A percentile compares a stretch with the other conserved stretches of the same genome.
phyloP scores from a whole-genome alignment of 495 filamentous ascomycete genomes.

The Trichoderma virens region DNA sequence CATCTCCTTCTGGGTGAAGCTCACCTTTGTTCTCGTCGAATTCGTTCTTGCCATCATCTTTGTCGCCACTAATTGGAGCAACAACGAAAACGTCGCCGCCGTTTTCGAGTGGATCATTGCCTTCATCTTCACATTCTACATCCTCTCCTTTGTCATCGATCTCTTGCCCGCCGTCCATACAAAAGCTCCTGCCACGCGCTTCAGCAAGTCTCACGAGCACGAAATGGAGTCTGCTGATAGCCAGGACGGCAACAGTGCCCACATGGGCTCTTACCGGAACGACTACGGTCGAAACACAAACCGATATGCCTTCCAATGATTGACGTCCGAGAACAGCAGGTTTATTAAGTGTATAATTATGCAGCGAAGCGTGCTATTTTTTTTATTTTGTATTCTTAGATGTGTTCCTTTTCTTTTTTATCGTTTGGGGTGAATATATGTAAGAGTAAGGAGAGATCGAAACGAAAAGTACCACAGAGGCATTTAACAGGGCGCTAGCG shows the following conservation, averaged over 20 bases:
- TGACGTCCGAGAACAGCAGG: too few relatives aligned
- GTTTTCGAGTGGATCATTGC: constrained; percentile 72
- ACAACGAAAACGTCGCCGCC: constrained; percentile 46
- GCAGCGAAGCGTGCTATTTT: too few relatives aligned
- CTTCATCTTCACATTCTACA: constrained; percentile 83
- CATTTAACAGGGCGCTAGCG: too few relatives aligned
- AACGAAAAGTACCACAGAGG: too few relatives aligned
- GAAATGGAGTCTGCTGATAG: neutral
- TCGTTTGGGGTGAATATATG: too few relatives aligned
- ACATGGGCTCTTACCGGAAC: neutral
- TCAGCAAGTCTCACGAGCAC: neutral
- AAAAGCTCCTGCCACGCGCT: constrained; percentile 23
- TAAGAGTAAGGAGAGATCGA: too few relatives aligned
- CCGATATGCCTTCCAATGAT: neutral
- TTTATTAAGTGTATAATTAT: too few relatives aligned
- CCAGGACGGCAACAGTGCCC: neutral
- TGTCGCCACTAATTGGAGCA: constrained; percentile 32
- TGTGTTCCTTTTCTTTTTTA: too few relatives aligned
- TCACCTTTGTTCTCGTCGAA: constrained; percentile 72
- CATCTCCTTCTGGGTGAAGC: constrained; percentile 74
- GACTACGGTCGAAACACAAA: neutral
- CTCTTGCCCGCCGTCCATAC: constrained; percentile 70
- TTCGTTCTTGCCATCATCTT: constrained; percentile 65
- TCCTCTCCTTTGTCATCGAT: constrained; percentile 84
- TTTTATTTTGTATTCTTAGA: too few relatives aligned